phyloP scores from a whole-genome alignment of 305 asterid species.

The Fraxinus sp. region DNA sequence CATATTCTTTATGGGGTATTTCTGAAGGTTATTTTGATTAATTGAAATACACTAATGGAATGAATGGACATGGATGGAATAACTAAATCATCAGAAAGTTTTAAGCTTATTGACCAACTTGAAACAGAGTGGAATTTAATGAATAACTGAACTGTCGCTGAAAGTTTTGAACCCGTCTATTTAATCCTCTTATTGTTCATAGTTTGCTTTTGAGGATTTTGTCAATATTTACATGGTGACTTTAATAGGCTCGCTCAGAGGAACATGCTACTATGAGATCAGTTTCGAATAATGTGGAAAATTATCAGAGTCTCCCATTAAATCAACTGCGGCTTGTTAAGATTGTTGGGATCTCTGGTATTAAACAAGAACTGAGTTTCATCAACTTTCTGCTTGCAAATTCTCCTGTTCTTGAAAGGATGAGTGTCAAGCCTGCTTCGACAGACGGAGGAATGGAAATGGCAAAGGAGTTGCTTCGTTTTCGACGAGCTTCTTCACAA shows the following conservation, averaged over 20 bases:
- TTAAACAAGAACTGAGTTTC: constrained; percentile 65
- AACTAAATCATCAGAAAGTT: not conserved
- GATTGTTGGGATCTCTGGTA: constrained; percentile 66
- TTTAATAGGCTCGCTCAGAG: constrained; percentile 76
- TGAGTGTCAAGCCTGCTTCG: constrained; percentile 74
- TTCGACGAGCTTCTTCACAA: constrained; percentile 70
- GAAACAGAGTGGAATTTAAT: not conserved
- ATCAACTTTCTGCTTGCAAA: constrained; percentile 68
- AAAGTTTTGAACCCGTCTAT: not conserved
- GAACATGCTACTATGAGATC: constrained; percentile 41
- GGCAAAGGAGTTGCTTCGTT: constrained; percentile 74
- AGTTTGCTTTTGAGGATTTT: not conserved
- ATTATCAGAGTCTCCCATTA: constrained; percentile 41
- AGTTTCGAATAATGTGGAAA: constrained; percentile 30
- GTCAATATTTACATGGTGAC: not conserved
- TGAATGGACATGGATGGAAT: not conserved
- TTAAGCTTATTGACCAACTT: not conserved
- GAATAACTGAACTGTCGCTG: not conserved
- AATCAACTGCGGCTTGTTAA: constrained; percentile 62
- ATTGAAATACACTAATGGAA: not conserved
- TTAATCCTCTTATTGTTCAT: not conserved
- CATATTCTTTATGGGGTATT: not conserved
- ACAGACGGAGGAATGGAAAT: constrained; percentile 70
- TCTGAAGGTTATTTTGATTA: not conserved
- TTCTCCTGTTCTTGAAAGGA: constrained; percentile 74